Base-by-base conservation (phyloP, 768 basidiomycete species). In the Phylloporus sp. region DNA sequence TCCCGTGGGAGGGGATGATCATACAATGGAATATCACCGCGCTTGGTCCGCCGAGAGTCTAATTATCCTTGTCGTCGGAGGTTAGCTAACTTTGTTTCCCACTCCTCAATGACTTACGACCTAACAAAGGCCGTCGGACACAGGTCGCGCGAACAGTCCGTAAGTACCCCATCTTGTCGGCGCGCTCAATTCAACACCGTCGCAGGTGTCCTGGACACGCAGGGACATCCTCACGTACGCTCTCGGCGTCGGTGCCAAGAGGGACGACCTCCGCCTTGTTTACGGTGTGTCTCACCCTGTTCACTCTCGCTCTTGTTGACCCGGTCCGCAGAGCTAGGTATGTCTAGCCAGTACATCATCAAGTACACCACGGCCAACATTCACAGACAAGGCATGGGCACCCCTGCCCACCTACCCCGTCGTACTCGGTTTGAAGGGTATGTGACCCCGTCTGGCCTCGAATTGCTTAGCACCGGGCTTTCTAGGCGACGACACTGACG, bases 341-440 rank as follows among this genome's bases (percentile, higher is more conserved):
- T 29, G 65, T 56, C 49, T 18, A 20, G 4, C 48, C 11, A 16
- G 9, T 13, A n/a, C 40, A 6, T 18, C 8, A 32, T 15, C 35
- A 26, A 9, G n/a, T 27, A 5, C 20, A n/a, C 20, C 7, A 0
- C 28, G 9, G 28, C 51, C 31, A 26, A 29, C 13, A 45, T 35
- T 7, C 34, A 13, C 53, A 87, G 86, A 86, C 70, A 76, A 79
- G 54, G 73, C 78, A 26, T 95, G 88, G 69, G 74, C 85, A 13
- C 80, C 90, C 3, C 75, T 94, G 60, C 91, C 92, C 9, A 93
- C 91, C 0, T 95, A 86, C 67, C 91, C 91, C 2, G 88, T 91
- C 15, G 87, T 89, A 0, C 76, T 94, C 6, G 72, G 68, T 26
- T 76, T 91, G 63, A 92, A 91, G 70, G 85, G 80, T 78, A 22